Evolutionary conservation across 1,284 basidiomycete genomes (phyloP).

Genomic region (Cronartium ribicola): DNA sequence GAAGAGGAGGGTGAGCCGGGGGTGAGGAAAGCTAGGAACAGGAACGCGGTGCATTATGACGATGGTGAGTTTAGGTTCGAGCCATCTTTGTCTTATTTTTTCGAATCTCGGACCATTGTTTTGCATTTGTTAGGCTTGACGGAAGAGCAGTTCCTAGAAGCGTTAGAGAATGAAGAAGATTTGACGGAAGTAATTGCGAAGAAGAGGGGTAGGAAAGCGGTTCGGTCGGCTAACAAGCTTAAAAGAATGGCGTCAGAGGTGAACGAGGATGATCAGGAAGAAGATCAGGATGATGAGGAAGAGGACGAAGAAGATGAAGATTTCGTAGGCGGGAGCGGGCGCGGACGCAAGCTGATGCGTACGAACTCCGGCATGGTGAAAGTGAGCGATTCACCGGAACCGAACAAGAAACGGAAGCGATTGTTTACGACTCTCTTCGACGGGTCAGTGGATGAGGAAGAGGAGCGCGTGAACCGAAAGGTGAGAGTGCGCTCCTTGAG

Average conservation of each 20-base stretch:
- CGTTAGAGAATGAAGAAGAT: slow-evolving; percentile 51
- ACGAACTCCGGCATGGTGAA: slow-evolving; percentile 24
- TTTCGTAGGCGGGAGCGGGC: slow-evolving; percentile 44
- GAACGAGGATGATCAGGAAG: slow-evolving; percentile 20
- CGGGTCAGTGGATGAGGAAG: slow-evolving; percentile 35
- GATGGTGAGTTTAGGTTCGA: slow-evolving; percentile 45
- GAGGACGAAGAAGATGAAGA: slow-evolving; percentile 46
- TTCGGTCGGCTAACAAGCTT: slow-evolving; percentile 45
- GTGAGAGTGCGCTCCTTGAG: slow-evolving; percentile 3
- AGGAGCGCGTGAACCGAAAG: slow-evolving; percentile 32
- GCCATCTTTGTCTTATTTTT: not conserved
- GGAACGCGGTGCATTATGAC: slow-evolving; percentile 52
- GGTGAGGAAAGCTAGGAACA: slow-evolving; percentile 46
- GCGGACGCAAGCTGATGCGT: slow-evolving; percentile 43
- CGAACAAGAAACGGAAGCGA: slow-evolving; percentile 39
- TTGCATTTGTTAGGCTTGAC: slow-evolving; percentile 45
- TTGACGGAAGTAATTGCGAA: slow-evolving; percentile 51
- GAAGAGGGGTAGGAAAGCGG: slow-evolving; percentile 51
- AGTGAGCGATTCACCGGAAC: slow-evolving; percentile 35
- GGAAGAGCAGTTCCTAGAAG: slow-evolving; percentile 52
- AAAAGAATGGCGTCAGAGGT: slow-evolving; percentile 45
- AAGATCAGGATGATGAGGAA: slow-evolving; percentile 27
- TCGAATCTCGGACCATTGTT: not conserved
- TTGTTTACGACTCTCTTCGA: slow-evolving; percentile 20
- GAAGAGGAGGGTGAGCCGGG: slow-evolving; percentile 48